phyloP scores from a whole-genome alignment of 2,329 filamentous ascomycete genomes.

The Fusarium sp. region DNA sequence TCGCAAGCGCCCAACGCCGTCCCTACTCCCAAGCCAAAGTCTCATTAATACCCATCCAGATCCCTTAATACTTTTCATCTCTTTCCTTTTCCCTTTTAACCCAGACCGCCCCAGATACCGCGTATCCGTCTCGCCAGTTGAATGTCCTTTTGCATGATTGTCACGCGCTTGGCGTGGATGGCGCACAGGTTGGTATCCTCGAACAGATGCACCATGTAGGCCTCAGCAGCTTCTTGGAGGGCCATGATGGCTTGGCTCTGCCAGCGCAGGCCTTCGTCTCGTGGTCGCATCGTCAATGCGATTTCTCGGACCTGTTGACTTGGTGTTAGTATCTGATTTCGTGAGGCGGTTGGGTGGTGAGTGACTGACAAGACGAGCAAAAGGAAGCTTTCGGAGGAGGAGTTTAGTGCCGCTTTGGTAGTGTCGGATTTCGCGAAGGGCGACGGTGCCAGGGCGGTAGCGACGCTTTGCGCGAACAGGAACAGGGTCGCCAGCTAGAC shows the following conservation, averaged over 20 bases:
- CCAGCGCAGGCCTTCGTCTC: slow-evolving; percentile 85
- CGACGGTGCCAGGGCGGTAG: slow-evolving; percentile 85
- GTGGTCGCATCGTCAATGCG: slow-evolving; percentile 74
- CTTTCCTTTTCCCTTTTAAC: slow-evolving; percentile 56
- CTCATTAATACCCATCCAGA: slow-evolving; percentile 18
- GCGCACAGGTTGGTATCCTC: slow-evolving; percentile 89
- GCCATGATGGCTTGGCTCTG: slow-evolving; percentile 95
- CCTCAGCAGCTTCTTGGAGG: slow-evolving; percentile 95
- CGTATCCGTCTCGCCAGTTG: slow-evolving; percentile 88
- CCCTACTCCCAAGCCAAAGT: slow-evolving; percentile 31
- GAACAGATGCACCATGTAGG: slow-evolving; percentile 96
- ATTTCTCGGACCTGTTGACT: slow-evolving; percentile 72
- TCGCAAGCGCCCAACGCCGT: slow-evolving; percentile 41
- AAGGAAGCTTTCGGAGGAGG: slow-evolving; percentile 84
- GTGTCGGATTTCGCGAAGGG: slow-evolving; percentile 90
- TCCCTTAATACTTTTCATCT: slow-evolving; percentile 1
- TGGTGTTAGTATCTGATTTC: slow-evolving; percentile 38
- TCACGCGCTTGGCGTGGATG: slow-evolving; percentile 96
- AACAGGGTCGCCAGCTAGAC: slow-evolving; percentile 79
- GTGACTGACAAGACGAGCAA: slow-evolving; percentile 77
- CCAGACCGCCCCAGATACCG: slow-evolving; percentile 80
- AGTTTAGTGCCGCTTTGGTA: slow-evolving; percentile 94
- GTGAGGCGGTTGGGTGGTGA: neutral
- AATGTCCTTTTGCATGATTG: slow-evolving; percentile 98
- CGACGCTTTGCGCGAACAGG: slow-evolving; percentile 74